These are phyloP conservation scores for Sclerotinia minor DNA, from an alignment of 2,329 filamentous ascomycete species.

Conservation along the genomic window DNA sequence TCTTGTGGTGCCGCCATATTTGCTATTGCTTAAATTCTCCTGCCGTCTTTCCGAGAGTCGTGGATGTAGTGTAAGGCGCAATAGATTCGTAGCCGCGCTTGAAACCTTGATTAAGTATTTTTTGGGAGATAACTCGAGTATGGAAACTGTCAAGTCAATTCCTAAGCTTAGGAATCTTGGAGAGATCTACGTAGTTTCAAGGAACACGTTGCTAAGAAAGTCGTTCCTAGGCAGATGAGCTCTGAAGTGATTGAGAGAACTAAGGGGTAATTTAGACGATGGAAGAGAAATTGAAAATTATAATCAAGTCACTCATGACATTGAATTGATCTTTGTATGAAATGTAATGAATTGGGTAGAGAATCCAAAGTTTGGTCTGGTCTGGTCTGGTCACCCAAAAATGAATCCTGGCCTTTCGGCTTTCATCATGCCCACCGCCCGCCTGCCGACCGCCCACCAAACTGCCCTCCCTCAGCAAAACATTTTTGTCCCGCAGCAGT, in stretches of 20 bases:
- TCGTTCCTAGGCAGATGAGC: constrained; percentile 25
- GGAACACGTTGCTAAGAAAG: constrained; percentile 39
- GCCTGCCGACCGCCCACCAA: not conserved
- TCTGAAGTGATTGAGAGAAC: not conserved
- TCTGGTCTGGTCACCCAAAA: constrained; percentile 12
- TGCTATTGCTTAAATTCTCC: constrained; percentile 18
- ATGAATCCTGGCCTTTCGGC: constrained; percentile 18
- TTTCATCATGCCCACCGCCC: not conserved
- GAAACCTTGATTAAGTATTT: constrained; percentile 26
- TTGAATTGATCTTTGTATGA: constrained; percentile 16
- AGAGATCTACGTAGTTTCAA: constrained; percentile 27
- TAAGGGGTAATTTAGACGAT: constrained; percentile 25
- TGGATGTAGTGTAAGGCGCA: constrained; percentile 17
- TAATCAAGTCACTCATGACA: constrained; percentile 33
- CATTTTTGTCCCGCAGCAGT: not conserved
- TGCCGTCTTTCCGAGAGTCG: constrained; percentile 4
- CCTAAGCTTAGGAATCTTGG: constrained; percentile 24
- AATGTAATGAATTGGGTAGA: constrained; percentile 1
- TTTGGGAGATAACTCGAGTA: constrained; percentile 26
- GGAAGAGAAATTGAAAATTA: constrained; percentile 22
- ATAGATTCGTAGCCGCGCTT: constrained; percentile 25
- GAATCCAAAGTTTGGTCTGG: not conserved
- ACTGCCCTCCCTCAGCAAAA: not conserved
- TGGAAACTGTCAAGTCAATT: constrained; percentile 23
- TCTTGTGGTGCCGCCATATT: constrained; percentile 53